Evolutionary conservation across 225 moss, liverwort and hornwort genomes (phyloP).

Genomic region (Bryum argenteum): DNA sequence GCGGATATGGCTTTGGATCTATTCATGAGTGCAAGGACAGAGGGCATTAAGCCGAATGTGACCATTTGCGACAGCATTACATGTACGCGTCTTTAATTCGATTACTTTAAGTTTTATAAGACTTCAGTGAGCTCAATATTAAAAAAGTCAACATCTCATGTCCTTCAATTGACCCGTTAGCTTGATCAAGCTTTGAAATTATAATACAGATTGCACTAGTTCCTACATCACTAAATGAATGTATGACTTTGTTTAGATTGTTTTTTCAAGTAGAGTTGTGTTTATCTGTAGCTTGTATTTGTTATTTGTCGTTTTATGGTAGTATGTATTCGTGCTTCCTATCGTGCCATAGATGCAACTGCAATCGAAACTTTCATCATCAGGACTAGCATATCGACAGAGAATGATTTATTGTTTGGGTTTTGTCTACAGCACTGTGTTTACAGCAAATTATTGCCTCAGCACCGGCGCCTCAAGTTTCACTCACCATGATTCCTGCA

Average conservation of each 20-base stretch:
- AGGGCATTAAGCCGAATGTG: constrained; percentile 76
- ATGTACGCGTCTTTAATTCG: constrained; percentile 46
- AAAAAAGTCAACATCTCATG: neutral
- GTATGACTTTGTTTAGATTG: too few relatives aligned
- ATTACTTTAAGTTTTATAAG: neutral
- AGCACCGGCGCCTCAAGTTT: constrained; percentile 49
- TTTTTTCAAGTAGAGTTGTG: constrained; percentile 4
- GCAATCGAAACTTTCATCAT: neutral
- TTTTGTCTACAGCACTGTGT: constrained; percentile 57
- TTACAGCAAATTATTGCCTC: constrained; percentile 52
- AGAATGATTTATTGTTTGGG: constrained; percentile 4
- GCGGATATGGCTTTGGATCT: constrained; percentile 81
- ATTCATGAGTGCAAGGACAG: constrained; percentile 72
- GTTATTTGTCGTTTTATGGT: neutral
- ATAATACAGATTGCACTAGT: too few relatives aligned
- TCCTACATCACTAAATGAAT: too few relatives aligned
- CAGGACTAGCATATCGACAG: neutral
- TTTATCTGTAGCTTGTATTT: neutral
- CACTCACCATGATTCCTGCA: constrained; percentile 60
- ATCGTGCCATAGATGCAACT: constrained; percentile 4
- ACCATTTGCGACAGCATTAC: constrained; percentile 86
- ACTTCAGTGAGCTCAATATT: neutral
- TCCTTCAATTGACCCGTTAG: too few relatives aligned
- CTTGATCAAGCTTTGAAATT: too few relatives aligned
- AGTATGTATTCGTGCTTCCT: neutral